Conservation (phyloP, 2,329 filamentous ascomycete species). For the Mycosphaerella arachidis region DNA sequence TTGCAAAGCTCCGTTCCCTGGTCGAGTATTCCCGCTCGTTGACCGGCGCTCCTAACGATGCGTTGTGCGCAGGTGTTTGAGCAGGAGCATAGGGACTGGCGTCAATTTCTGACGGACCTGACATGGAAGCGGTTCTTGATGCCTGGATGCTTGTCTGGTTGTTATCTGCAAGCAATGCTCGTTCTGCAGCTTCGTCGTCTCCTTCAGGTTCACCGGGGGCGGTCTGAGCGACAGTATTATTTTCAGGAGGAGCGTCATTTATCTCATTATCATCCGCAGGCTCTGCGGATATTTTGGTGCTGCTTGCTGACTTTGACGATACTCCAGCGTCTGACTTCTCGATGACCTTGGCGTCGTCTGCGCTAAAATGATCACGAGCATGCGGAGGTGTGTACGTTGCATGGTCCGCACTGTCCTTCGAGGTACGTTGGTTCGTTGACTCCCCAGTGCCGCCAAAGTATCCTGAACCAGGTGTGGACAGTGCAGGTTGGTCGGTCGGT, state of each 20-base stretch:
- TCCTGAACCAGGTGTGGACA: not conserved
- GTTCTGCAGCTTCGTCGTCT: not conserved
- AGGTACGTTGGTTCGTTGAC: not conserved
- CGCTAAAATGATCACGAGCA: not conserved
- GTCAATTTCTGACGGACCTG: not conserved
- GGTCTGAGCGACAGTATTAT: not conserved
- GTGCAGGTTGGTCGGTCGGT: too few species aligned
- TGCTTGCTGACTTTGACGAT: not conserved
- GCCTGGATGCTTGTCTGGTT: not conserved
- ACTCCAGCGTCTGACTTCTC: not conserved
- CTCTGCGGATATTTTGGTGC: not conserved
- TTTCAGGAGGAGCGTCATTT: not conserved
- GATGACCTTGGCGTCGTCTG: not conserved
- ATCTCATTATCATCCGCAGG: not conserved
- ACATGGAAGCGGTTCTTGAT: not conserved
- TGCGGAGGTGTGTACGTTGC: not conserved
- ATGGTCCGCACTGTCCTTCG: not conserved
- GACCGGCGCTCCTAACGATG: not conserved
- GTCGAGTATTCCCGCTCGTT: not conserved
- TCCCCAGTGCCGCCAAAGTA: not conserved
- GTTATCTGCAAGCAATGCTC: not conserved
- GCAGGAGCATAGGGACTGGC: not conserved
- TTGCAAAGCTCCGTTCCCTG: not conserved
- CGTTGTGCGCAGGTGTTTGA: not conserved
- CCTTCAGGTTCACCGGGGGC: not conserved